Percentiles rank a stretch among this genome's conserved stretches.
These are phyloP conservation scores for Rubus idaeus DNA, from an alignment of 306 rosid species.

Conservation along the genomic window DNA sequence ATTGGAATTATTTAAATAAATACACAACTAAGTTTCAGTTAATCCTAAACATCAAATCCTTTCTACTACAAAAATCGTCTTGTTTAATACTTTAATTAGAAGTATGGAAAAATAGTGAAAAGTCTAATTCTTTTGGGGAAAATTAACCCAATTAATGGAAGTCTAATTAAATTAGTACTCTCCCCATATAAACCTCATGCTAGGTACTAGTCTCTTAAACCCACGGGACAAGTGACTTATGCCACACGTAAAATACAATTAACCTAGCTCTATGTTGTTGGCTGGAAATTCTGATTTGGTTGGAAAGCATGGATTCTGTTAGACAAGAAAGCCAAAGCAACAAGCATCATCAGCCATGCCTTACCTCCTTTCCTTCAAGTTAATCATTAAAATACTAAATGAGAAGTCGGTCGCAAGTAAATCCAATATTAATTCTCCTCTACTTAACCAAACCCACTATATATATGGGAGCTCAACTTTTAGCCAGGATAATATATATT, in stretches of 20 bases:
- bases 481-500: neutral
- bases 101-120: too few species aligned
- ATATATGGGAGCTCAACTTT: neutral
- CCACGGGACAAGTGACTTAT: too few species aligned
- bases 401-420: constrained; percentile 5
- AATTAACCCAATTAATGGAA: too few species aligned
- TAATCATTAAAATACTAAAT: neutral
- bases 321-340: neutral
- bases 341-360: neutral
- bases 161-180: too few species aligned
- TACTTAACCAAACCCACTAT: constrained; percentile 16
- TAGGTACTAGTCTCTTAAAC: too few species aligned
- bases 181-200: too few species aligned
- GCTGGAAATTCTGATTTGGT: neutral
- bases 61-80: too few species aligned
- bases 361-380: neutral
- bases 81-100: too few species aligned
- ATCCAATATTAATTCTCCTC: neutral
- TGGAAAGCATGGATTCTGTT: neutral
- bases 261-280: neutral
- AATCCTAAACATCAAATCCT: too few species aligned
- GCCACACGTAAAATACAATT: neutral
- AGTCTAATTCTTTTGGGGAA: too few species aligned
- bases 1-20: too few species aligned
- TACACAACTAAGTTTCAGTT: too few species aligned